Evolutionary conservation across 345 rosid genomes (phyloP).

Genomic region (Gossypium longicalyx): DNA sequence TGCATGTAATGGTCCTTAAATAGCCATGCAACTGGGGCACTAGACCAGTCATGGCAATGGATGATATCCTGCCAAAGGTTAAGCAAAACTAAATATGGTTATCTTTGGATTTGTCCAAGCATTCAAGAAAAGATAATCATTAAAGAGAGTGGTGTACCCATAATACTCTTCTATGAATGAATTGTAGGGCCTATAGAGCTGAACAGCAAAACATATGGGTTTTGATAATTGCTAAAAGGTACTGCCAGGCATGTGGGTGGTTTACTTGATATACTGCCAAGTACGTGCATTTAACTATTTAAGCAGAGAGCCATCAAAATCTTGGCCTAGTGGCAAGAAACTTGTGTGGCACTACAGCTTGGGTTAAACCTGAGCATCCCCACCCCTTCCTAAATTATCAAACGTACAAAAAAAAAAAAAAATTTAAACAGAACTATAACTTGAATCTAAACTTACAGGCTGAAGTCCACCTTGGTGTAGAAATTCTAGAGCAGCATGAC

Average conservation of each 20-base stretch:
- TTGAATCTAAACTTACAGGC: constrained; percentile 51
- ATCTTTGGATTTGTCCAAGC: background rate
- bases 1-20: constrained; percentile 77
- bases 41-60: constrained; percentile 97
- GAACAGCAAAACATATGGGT: background rate
- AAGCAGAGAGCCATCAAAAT: background rate
- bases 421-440: background rate
- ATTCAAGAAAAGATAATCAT: background rate
- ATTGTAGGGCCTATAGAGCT: background rate
- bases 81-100: constrained; percentile 6
- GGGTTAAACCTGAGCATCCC: background rate
- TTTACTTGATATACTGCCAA: background rate
- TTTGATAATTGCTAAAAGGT: background rate
- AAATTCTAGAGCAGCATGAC: constrained; percentile 94
- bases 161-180: background rate
- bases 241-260: background rate
- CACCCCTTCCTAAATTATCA: background rate
- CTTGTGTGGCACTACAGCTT: background rate
- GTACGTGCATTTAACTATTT: background rate
- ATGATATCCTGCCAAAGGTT: constrained; percentile 68
- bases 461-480: constrained; percentile 78
- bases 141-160: background rate
- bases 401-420: background rate
- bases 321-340: background rate
- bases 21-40: constrained; percentile 85